Percentiles rank a stretch among this genome's conserved stretches.
These are phyloP conservation scores for Warburgia ugandensis DNA, from an alignment of 164 flowering plant genomes.

Conservation along the genomic window DNA sequence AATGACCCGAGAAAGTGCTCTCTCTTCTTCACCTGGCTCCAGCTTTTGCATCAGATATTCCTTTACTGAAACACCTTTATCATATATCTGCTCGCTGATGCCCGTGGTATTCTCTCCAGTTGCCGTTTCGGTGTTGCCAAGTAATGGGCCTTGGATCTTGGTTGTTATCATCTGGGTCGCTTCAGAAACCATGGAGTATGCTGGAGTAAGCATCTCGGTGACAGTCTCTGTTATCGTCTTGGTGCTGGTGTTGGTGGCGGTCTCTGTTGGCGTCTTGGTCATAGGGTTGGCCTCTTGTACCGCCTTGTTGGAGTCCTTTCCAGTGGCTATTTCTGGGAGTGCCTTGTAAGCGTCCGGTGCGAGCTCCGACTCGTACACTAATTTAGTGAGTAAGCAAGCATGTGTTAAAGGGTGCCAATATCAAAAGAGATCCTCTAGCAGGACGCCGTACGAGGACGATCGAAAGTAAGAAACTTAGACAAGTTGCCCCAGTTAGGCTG, in stretches of 20 bases:
- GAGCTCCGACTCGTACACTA: conserved; percentile 77
- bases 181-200: conserved; percentile 29
- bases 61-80: conserved; percentile 65
- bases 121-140: conserved; percentile 1
- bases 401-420: no score
- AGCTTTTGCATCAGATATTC: conserved; percentile 58
- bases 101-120: background rate
- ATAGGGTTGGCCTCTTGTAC: background rate
- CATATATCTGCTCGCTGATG: conserved; percentile 25
- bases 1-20: conserved; percentile 65
- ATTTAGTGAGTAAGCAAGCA: background rate
- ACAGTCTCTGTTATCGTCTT: conserved; percentile 26
- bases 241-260: background rate
- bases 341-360: conserved; percentile 36
- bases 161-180: conserved; percentile 31
- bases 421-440: no score
- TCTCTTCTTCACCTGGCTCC: conserved; percentile 78
- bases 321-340: background rate
- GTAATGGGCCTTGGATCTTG: conserved; percentile 36
- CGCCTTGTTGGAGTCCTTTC: no score
- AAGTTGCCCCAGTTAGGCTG: no score
- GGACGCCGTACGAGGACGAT: no score
- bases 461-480: no score
- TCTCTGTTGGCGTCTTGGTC: conserved; percentile 5
- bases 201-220: conserved; percentile 35